Evolutionary conservation across 2,329 filamentous ascomycete genomes (phyloP).

Genomic region (Aspergillus chevalieri): DNA sequence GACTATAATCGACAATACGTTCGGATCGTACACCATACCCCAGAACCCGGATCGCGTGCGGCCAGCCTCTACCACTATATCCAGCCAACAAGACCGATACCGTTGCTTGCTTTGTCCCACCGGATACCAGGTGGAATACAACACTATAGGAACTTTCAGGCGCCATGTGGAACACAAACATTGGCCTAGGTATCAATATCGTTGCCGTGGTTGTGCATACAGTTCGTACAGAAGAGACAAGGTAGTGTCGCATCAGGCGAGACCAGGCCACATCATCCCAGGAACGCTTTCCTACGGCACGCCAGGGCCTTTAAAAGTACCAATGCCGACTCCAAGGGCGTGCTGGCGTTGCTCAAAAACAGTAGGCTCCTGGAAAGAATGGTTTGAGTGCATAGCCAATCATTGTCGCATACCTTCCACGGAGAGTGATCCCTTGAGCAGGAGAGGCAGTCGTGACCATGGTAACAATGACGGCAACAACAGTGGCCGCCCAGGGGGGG

Average conservation of each 20-base stretch:
- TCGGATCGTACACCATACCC: too few relatives aligned
- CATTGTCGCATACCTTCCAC: constrained; percentile 9
- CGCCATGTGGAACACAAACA: constrained; percentile 9
- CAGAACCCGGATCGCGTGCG: too few relatives aligned
- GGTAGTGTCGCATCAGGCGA: neutral
- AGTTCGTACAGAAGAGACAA: constrained; percentile 7
- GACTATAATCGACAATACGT: too few relatives aligned
- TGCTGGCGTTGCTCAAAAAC: constrained; percentile 4
- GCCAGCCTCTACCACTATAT: too few relatives aligned
- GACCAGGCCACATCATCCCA: too few relatives aligned
- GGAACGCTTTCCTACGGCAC: too few relatives aligned
- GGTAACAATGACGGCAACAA: constrained; percentile 1
- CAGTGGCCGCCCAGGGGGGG: neutral
- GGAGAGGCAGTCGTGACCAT: constrained; percentile 7
- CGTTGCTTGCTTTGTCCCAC: too few relatives aligned
- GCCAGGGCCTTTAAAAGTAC: neutral
- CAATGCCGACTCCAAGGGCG: neutral
- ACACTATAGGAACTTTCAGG: constrained; percentile 2
- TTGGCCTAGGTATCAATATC: constrained; percentile 3
- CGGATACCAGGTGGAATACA: too few relatives aligned
- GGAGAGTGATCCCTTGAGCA: constrained; percentile 4
- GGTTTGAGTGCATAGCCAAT: constrained; percentile 8
- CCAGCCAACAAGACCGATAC: too few relatives aligned
- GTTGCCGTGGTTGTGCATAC: constrained; percentile 2
- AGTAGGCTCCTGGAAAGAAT: constrained; percentile 8